Evolutionary conservation across 768 basidiomycete species (phyloP), one percentile per base, ranked within the genome.

Genomic region (Rhizopogon vesiculosus): DNA sequence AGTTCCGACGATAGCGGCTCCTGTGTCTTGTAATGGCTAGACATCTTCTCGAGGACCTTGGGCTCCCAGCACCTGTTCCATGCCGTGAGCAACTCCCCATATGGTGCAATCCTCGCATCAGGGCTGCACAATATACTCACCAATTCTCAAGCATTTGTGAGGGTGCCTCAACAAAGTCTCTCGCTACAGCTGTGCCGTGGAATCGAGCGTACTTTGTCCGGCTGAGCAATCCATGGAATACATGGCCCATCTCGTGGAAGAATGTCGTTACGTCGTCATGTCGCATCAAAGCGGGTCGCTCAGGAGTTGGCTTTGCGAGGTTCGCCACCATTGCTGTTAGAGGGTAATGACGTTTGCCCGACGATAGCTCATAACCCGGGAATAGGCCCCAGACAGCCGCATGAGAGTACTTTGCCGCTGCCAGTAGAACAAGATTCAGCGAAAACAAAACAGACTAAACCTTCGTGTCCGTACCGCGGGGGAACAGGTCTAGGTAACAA

Each of bases 131-230:
- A 8, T 54, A 13, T 5, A 61, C 71, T 16, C 45, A 85, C 92
- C 92, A 94, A 64, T 93, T 91, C 72, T 95, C 93, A 57, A 93
- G 74, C 92, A 93, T 93, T 72, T 95, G 91, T 16, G 87, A 89
- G 0, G 92, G 93, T 3, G 92, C 92, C 70, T 94, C 91, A 9
- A 92, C 91, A 59, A 92, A 92, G 68, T 93, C 91, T 5, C 86
- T 72, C 7, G 87, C 86, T 25, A 90, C 87, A 28, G 82, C 80
- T 33, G 89, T 92, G 18, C 92, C 91, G 61, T 93, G 91, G 82
- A 93, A 94, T 13, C 86, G 75, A 19, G 83, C 72, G 65, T 83
- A 93, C 57, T 78, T 80, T 33, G 90, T 91, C 56, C 72, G 76
- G 62, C 84, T 86, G 48, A 91, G 70, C 45, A 95, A 69, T 9